Evolutionary conservation across 345 rosid genomes (phyloP).

Genomic region (Populus nigra): DNA sequence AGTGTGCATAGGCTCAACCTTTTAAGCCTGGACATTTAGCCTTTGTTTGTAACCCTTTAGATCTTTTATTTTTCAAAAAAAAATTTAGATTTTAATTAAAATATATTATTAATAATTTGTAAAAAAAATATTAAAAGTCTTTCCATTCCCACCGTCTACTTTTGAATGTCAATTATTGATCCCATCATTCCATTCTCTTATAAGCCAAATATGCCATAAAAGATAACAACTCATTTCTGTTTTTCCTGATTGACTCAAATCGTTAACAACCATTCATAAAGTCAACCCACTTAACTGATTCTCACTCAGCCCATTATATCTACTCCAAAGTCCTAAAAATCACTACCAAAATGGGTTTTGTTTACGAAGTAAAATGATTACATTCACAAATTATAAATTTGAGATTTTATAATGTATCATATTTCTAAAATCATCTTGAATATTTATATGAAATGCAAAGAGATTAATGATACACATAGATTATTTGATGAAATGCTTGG

Average conservation of each 20-base stretch:
- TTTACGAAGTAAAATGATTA: slow-evolving; percentile 36
- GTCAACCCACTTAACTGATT: background rate
- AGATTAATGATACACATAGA: slow-evolving; percentile 27
- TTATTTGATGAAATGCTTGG: slow-evolving; percentile 66
- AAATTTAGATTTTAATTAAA: too few relatives aligned
- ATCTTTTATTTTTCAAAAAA: too few relatives aligned
- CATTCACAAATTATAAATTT: slow-evolving; percentile 42
- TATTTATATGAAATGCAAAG: slow-evolving; percentile 39
- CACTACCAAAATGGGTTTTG: slow-evolving; percentile 30
- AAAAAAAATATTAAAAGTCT: too few relatives aligned
- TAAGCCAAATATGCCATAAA: background rate
- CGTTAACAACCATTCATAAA: background rate
- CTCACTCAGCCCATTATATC: slow-evolving; percentile 2
- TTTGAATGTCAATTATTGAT: slow-evolving; percentile 21
- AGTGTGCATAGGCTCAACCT: too few relatives aligned
- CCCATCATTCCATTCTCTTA: slow-evolving; percentile 13
- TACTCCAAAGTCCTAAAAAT: slow-evolving; percentile 36
- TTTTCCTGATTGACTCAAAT: slow-evolving; percentile 2
- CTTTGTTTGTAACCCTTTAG: too few relatives aligned
- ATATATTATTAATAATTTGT: too few relatives aligned
- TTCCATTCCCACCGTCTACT: slow-evolving; percentile 26
- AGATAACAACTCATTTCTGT: slow-evolving; percentile 1
- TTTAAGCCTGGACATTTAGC: too few relatives aligned
- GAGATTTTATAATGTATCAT: slow-evolving; percentile 35
- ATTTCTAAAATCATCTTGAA: slow-evolving; percentile 53